phyloP scores from a whole-genome alignment of 805 yeast genomes.

The Kodamaea fukazawae region DNA sequence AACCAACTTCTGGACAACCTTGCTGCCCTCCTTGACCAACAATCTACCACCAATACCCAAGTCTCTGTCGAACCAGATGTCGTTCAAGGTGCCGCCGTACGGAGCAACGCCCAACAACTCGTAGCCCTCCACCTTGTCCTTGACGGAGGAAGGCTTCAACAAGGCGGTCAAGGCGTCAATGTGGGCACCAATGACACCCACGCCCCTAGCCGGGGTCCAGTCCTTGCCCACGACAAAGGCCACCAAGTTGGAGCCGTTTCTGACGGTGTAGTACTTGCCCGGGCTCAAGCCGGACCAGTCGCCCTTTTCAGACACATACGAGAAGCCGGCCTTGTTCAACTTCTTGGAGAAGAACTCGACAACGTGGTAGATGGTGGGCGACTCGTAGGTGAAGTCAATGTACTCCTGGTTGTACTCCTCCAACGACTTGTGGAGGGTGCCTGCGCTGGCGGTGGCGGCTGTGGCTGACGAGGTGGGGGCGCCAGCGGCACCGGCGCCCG shows the following conservation, averaged over 20 bases:
- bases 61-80: conserved; percentile 81
- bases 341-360: conserved; percentile 48
- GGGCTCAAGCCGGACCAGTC: conserved; percentile 47
- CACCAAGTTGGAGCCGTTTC: conserved; percentile 65
- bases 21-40: conserved; percentile 43
- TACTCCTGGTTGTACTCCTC: conserved; percentile 42
- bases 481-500: not conserved
- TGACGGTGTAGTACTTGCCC: conserved; percentile 62
- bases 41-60: conserved; percentile 81
- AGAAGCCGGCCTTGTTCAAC: conserved; percentile 60
- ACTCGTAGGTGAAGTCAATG: conserved; percentile 65
- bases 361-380: conserved; percentile 77
- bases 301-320: conserved; percentile 60
- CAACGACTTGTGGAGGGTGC: conserved; percentile 2
- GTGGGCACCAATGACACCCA: conserved; percentile 73
- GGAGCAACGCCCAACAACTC: conserved; percentile 82
- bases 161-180: conserved; percentile 67
- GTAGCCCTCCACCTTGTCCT: conserved; percentile 64
- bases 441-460: not conserved
- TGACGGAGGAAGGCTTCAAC: conserved; percentile 70
- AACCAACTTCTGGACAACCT: conserved; percentile 44
- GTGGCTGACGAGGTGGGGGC: not conserved
- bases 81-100: conserved; percentile 67
- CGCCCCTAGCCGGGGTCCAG: conserved; percentile 64
- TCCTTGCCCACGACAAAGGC: conserved; percentile 69